These are phyloP conservation scores for Melampsora americana DNA, from an alignment of 1,284 basidiomycete species.

Conservation along the genomic window DNA sequence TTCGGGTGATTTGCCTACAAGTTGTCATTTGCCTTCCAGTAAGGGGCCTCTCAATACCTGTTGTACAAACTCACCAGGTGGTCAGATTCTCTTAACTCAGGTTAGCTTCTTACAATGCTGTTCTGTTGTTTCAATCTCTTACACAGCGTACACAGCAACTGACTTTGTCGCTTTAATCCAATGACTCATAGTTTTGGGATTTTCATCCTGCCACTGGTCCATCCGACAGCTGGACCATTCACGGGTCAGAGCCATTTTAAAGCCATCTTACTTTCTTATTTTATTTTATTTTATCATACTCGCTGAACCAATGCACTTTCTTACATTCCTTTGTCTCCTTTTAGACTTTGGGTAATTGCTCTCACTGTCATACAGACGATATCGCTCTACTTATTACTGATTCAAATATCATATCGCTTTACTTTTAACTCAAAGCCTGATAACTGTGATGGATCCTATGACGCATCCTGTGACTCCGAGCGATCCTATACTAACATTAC, in stretches of 20 bases:
- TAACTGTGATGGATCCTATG: constrained; percentile 68
- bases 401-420: no score
- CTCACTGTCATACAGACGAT: background rate
- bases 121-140: background rate
- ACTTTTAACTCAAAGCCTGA: constrained; percentile 32
- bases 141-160: background rate
- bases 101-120: background rate
- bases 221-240: constrained; percentile 68
- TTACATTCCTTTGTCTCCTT: background rate
- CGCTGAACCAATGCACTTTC: no score
- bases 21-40: constrained; percentile 25
- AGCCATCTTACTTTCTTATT: background rate
- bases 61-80: constrained; percentile 40
- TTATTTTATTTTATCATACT: background rate
- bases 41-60: constrained; percentile 11
- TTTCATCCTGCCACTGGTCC: constrained; percentile 65
- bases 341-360: background rate
- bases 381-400: constrained; percentile 28
- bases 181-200: constrained; percentile 62
- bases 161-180: background rate
- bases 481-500: constrained; percentile 64
- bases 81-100: constrained; percentile 42
- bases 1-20: constrained; percentile 12
- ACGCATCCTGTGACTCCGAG: constrained; percentile 64
- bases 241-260: constrained; percentile 56